Base-by-base conservation (phyloP, 2,329 filamentous ascomycete genomes). In the Nemania sp. region DNA sequence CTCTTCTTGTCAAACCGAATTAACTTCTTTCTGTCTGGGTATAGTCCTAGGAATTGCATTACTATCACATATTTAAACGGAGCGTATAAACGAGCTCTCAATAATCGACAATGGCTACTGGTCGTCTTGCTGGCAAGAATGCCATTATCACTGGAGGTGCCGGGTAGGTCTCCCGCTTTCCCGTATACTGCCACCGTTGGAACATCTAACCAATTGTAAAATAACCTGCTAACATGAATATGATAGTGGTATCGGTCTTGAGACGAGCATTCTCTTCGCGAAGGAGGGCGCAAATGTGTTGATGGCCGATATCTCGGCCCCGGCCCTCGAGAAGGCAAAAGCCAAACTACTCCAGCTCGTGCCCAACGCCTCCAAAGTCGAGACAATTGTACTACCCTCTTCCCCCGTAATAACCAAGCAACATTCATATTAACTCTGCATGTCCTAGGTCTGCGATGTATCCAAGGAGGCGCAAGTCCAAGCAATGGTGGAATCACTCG, bases 251-350 rank as follows among this genome's bases (percentile, higher is more conserved):
- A 98, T 98, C 77, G 94, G 94, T 73, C 91, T 98, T 56, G 94
- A 98, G 84, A 97, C 94, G 1, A 88, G 88, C 64, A 94, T 98
- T 73, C 91, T 97, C 67, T 97, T 98, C 77, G 91, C 90, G 67
- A 92, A 92, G 72, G 94, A 98, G 84, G 94, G 94, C 70, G 94
- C 93, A 77, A 91, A 88, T 70, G 89, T 98, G 64, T 84, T 97
- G 72, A 90, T 98, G 88, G 88, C 92, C 69, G 94, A 98, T 77
- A 93, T 97, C 74, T 95, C 93, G 4, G 87, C 85, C 52, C 88
- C 90, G 5, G 93, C 93, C 1, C 88, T 97, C 45, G 90, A 92
- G 67, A 93, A 90, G 78, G 93, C 93, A 32, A 79, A 90, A 45
- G 87, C 87, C 68, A 97, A 93, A 80, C 87, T 96, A 47, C 89